phyloP scores from a whole-genome alignment of 2,329 filamentous ascomycete species.

The Coleophoma cylindrospora region DNA sequence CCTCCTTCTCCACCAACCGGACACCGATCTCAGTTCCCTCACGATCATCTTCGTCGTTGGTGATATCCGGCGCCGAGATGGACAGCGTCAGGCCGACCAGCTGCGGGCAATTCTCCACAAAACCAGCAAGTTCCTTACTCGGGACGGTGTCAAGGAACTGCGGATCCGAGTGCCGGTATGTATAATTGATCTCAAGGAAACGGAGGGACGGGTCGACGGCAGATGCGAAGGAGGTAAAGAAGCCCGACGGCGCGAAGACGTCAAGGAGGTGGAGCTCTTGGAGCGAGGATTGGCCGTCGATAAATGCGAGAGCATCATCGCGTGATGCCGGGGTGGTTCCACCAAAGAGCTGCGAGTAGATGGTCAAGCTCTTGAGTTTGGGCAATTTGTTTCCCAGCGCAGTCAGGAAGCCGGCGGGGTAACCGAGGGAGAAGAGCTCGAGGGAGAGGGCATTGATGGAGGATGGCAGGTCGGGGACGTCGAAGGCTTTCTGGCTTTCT shows the following conservation, averaged over 20 bases:
- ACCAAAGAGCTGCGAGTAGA: slow-evolving; percentile 39
- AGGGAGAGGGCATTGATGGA: slow-evolving; percentile 38
- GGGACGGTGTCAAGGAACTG: slow-evolving; percentile 12
- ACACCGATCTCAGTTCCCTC: slow-evolving; percentile 18
- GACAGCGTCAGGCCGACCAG: slow-evolving; percentile 12
- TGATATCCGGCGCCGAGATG: slow-evolving; percentile 12
- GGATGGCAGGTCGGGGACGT: slow-evolving; percentile 31
- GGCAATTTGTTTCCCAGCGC: slow-evolving; percentile 32
- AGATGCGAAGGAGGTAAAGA: slow-evolving; percentile 28
- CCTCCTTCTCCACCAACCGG: slow-evolving; percentile 4
- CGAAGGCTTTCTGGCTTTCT: slow-evolving; percentile 15
- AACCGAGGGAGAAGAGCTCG: slow-evolving; percentile 42
- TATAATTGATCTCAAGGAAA: slow-evolving; percentile 41
- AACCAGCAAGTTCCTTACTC: slow-evolving; percentile 6
- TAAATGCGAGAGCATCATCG: slow-evolving; percentile 34
- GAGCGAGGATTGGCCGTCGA: slow-evolving; percentile 26
- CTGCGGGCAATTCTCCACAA: slow-evolving; percentile 6
- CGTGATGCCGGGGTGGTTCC: slow-evolving; percentile 32
- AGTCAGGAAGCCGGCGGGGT: slow-evolving; percentile 36
- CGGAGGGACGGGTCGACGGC: slow-evolving; percentile 26
- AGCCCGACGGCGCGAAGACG: slow-evolving; percentile 35
- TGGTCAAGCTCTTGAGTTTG: slow-evolving; percentile 35
- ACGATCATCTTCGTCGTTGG: slow-evolving; percentile 17
- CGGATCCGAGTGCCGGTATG: slow-evolving; percentile 33
- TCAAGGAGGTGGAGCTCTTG: slow-evolving; percentile 41